Conservation (phyloP, 2,329 filamentous ascomycete species). For the Celoporthe dispersa region DNA sequence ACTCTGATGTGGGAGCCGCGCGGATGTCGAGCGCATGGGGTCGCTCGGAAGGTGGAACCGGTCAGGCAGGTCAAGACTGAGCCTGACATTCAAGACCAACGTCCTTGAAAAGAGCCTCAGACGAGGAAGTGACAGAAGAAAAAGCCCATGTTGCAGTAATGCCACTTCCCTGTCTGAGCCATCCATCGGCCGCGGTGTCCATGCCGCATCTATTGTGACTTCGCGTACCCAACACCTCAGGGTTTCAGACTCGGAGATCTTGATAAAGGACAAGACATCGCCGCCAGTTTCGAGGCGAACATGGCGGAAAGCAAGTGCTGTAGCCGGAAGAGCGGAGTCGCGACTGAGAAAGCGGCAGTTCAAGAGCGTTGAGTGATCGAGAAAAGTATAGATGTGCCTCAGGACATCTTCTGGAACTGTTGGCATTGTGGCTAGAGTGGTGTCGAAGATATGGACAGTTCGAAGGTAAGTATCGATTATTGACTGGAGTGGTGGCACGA, state of each 20-base stretch:
- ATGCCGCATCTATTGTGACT: background rate
- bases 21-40: background rate
- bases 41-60: background rate
- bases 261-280: background rate
- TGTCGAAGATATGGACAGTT: background rate
- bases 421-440: constrained; percentile 2
- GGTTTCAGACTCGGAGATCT: constrained; percentile 4
- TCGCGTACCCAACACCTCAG: constrained; percentile 18
- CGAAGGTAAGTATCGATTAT: background rate
- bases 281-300: constrained; percentile 7
- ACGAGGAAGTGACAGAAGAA: constrained; percentile 10
- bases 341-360: constrained; percentile 13
- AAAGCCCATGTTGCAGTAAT: background rate
- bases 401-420: constrained; percentile 17
- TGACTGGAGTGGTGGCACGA: no score
- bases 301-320: constrained; percentile 12
- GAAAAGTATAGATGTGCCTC: constrained; percentile 12
- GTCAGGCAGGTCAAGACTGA: background rate
- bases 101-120: constrained; percentile 13
- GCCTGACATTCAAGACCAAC: constrained; percentile 18
- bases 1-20: background rate
- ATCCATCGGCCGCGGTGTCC: background rate
- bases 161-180: background rate
- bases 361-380: constrained; percentile 11
- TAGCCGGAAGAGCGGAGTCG: background rate